Percentiles rank a stretch among this genome's conserved stretches.
Conservation (phyloP, 1,139 yeast species). For the Schwanniomyces etchellsii region DNA sequence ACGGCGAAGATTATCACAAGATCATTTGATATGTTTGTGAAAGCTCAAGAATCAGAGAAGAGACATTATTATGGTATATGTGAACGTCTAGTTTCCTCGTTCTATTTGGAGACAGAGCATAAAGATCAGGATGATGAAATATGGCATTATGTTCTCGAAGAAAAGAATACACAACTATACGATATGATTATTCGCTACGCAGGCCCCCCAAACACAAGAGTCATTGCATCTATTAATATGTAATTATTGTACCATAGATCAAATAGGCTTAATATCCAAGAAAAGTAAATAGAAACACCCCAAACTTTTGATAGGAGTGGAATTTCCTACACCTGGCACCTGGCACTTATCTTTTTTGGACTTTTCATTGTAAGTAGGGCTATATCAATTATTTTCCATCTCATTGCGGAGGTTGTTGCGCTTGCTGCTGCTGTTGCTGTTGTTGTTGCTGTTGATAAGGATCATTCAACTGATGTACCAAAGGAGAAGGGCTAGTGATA, state of each 20-base stretch:
- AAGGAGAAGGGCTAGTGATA: conserved; percentile 42
- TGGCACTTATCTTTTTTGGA: no score
- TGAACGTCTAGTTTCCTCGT: conserved; percentile 1
- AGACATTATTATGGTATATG: conserved; percentile 1
- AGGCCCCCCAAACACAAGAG: conserved; percentile 11
- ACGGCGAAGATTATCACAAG: conserved; percentile 1
- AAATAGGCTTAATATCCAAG: no score
- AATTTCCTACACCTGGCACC: no score
- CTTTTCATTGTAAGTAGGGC: no score
- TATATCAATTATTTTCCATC: no score
- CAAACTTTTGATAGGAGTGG: no score
- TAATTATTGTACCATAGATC: no score
- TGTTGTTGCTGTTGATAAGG: conserved; percentile 35
- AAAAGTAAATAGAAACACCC: no score
- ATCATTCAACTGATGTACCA: conserved; percentile 29
- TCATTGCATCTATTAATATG: conserved; percentile 7
- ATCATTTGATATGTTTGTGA: conserved; percentile 2
- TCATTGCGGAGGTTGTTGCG: conserved; percentile 6
- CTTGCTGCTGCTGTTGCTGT: conserved; percentile 16
- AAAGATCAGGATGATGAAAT: conserved; percentile 7
- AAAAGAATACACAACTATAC: conserved; percentile 13
- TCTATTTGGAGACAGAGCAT: not conserved
- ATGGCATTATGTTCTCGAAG: conserved; percentile 15
- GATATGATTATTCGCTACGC: conserved; percentile 14
- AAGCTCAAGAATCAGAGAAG: not conserved